phyloP scores from a whole-genome alignment of 306 rosid genomes.

The Castanea crenata region DNA sequence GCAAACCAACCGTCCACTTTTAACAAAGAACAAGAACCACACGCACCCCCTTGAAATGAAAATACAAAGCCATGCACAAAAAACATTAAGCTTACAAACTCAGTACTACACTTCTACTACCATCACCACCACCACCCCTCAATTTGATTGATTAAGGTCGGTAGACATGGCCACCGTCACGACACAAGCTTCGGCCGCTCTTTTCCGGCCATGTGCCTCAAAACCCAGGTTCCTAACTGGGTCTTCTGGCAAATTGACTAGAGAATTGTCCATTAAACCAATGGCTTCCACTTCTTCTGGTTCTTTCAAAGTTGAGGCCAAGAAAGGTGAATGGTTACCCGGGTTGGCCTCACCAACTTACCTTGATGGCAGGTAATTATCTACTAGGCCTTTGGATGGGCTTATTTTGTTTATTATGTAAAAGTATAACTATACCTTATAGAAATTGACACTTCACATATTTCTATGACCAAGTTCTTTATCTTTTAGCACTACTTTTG shows the following conservation, averaged over 20 bases:
- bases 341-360: conserved; percentile 84
- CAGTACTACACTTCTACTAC: background rate
- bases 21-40: conserved; percentile 49
- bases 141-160: conserved; percentile 6
- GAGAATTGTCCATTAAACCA: conserved; percentile 59
- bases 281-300: conserved; percentile 36
- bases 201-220: conserved; percentile 65
- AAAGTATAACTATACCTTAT: too few species aligned
- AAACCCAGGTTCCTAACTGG: conserved; percentile 73
- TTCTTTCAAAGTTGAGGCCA: conserved; percentile 78
- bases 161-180: conserved; percentile 84
- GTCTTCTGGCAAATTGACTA: conserved; percentile 59
- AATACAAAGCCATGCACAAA: conserved; percentile 45
- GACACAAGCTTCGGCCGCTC: conserved; percentile 85
- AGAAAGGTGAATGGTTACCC: conserved; percentile 96
- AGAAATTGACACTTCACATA: too few species aligned
- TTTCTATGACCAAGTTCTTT: too few species aligned
- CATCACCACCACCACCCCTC: background rate
- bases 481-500: too few species aligned
- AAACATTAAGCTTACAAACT: conserved; percentile 22
- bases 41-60: conserved; percentile 28
- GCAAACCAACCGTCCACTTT: conserved; percentile 39
- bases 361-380: conserved; percentile 69
- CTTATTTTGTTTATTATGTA: too few species aligned
- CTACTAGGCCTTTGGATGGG: background rate